A percentile compares a stretch with the other conserved stretches of the same genome.
Conservation (phyloP, 495 filamentous ascomycete genomes). For the Talaromyces borbonicus region DNA sequence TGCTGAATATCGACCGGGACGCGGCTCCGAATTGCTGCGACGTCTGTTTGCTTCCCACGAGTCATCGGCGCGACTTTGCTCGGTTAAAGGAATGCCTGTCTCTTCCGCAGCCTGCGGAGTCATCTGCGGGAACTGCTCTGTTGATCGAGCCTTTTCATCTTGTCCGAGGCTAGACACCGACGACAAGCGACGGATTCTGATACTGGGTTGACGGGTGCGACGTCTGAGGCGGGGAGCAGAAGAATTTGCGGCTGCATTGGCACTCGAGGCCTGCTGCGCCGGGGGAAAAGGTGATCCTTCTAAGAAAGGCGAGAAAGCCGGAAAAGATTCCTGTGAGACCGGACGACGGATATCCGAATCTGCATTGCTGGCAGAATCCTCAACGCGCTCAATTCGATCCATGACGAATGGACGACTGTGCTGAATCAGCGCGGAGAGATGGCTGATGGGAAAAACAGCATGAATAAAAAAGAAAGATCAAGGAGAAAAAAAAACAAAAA, state of each 20-base stretch:
- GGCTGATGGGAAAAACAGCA: neutral
- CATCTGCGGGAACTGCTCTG: conserved; percentile 8
- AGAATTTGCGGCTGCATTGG: no score
- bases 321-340: conserved; percentile 6
- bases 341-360: neutral
- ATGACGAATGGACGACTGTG: conserved; percentile 14
- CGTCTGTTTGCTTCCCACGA: conserved; percentile 24
- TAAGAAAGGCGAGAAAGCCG: neutral
- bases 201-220: conserved; percentile 29
- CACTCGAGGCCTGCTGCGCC: conserved; percentile 7
- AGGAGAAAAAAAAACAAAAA: neutral
- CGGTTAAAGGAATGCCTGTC: conserved; percentile 7
- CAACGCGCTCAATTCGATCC: conserved; percentile 35
- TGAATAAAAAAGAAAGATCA: neutral
- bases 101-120: conserved; percentile 6
- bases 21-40: conserved; percentile 39
- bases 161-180: conserved; percentile 15
- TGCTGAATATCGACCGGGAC: conserved; percentile 29
- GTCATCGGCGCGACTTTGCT: conserved; percentile 25
- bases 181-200: conserved; percentile 28
- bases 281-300: neutral
- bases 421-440: neutral
- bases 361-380: conserved; percentile 12
- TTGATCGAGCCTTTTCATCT: conserved; percentile 6
- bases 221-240: conserved; percentile 5